Conservation (phyloP, 176 grass and related monocot species). For the Oryza brachyantha region DNA sequence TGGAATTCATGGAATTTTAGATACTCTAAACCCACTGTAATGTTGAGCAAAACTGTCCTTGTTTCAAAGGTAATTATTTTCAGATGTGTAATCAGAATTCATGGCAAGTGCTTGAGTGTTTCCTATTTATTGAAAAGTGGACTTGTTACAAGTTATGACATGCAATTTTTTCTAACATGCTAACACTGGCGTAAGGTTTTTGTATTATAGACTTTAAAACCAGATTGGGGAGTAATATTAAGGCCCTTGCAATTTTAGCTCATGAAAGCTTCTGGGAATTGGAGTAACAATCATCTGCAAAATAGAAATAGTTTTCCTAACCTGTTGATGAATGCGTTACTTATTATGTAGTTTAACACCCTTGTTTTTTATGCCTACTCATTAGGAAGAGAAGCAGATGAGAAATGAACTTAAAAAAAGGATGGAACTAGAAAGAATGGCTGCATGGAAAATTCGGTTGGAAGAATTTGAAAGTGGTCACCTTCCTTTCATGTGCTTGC, state of each 20-base stretch:
- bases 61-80: too few relatives aligned
- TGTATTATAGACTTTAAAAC: not conserved
- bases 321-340: constrained; percentile 11
- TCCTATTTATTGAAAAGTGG: not conserved
- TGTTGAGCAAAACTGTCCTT: not conserved
- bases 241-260: not conserved
- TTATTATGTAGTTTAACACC: constrained; percentile 13
- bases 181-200: constrained; percentile 6
- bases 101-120: not conserved
- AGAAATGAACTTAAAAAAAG: constrained; percentile 70
- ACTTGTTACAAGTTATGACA: not conserved
- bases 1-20: not conserved
- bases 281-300: not conserved
- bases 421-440: constrained; percentile 95
- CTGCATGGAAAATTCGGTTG: constrained; percentile 73
- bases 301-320: not conserved
- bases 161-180: not conserved
- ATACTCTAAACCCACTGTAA: not conserved
- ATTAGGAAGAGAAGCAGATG: constrained; percentile 77
- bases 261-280: constrained; percentile 15
- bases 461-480: constrained; percentile 74
- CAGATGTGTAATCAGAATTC: not conserved
- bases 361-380: not conserved
- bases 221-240: not conserved
- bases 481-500: constrained; percentile 97